Base-by-base conservation (phyloP, 257 asterid genomes). In the Salvia splendens region DNA sequence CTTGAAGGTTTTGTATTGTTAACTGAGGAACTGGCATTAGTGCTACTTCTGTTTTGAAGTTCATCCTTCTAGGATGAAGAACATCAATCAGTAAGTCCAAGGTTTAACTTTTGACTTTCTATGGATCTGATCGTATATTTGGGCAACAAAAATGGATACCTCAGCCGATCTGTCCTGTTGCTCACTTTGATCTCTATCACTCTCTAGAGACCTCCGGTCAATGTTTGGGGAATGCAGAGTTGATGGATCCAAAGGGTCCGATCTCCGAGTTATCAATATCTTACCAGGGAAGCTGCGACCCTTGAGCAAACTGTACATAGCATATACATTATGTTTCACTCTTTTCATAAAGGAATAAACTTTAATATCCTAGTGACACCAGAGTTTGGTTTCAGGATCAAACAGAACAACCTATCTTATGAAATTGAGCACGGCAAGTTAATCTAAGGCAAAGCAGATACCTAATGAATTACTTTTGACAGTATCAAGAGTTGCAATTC, bases 231-330 rank as follows among this genome's bases (percentile, higher is more conserved):
- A 84, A 30, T 57, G 79, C 73, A 86, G 40, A 65, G 67, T 64
- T 35, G 88, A 75, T 50, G 76, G 92, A 73, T 82, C 88, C 61
- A 79, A 33, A 46, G 91, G 95, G 41, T 94, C 95, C 32, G 82
- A 70, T 67, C 92, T 84, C 76, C 84, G 77, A 8, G 95, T 84
- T 67, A 88, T 88, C 72, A 91, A 79, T 76, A 94, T 80, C 77
- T 91, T 94, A 61, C 99, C 99, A 53, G 99, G 99, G 73, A 94
- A 92, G 79, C 94, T 91, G 36, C 99, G 95, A 61, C 99, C 99
- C 79, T 88, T 94, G 47, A 90, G 92, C 84, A 94, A 83, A 73
- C 98, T 92, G 82, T 52, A 46, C 41, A 63, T 14, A 71, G 64
- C 52, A 69, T 43, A 68, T 8, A 64, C 15, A 11, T 47, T n/a